phyloP scores from a whole-genome alignment of 441 rosid genomes.

The Corymbia citriodora region DNA sequence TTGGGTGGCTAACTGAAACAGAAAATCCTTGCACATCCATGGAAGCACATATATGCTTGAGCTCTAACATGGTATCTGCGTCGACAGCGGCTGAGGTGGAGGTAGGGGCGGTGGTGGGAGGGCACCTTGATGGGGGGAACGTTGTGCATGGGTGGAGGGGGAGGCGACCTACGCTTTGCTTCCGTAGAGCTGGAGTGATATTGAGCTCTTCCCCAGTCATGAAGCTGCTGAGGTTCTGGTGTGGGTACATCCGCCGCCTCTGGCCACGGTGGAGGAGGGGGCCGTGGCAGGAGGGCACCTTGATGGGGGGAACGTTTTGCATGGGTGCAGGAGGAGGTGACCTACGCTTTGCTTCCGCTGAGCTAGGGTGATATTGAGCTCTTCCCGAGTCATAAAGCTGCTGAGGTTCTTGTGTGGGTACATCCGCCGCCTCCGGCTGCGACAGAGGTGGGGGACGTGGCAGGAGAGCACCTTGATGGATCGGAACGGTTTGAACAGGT shows the following conservation, averaged over 20 bases:
- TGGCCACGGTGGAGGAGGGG: not conserved
- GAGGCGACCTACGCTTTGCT: not conserved
- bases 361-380: not conserved
- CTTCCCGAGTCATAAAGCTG: not conserved
- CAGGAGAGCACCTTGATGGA: too few species aligned
- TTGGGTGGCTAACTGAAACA: not conserved
- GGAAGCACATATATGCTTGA: not conserved
- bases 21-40: not conserved
- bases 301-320: not conserved
- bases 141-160: not conserved
- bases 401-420: not conserved
- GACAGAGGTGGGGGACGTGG: too few species aligned
- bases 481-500: too few species aligned
- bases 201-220: not conserved
- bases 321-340: not conserved
- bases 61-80: not conserved
- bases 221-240: not conserved
- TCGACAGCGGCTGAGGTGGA: not conserved
- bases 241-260: not conserved
- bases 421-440: not conserved
- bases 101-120: not conserved
- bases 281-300: not conserved
- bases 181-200: not conserved
- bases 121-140: not conserved
- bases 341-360: not conserved